Percentiles rank a stretch among this genome's conserved stretches.
Conservation (phyloP, 805 yeast genomes). For the Nakazawaea sp. region DNA sequence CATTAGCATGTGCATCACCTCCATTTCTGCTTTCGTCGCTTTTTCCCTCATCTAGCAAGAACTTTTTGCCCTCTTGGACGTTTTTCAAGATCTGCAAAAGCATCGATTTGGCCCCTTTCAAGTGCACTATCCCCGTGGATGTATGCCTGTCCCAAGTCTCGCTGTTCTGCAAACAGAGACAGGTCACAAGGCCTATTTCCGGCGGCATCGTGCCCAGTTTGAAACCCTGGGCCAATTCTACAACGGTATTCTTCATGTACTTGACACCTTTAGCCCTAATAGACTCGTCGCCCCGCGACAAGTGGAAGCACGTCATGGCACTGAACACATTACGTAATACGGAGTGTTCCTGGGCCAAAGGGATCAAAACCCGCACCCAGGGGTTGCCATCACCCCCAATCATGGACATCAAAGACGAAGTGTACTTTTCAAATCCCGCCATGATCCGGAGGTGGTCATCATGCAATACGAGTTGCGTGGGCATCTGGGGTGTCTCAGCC, state of each 20-base stretch:
- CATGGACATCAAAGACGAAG: constrained; percentile 52
- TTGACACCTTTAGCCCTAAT: constrained; percentile 42
- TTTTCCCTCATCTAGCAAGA: constrained; percentile 8
- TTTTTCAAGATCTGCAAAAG: constrained; percentile 37
- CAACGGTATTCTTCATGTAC: constrained; percentile 55
- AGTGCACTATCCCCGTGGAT: constrained; percentile 62
- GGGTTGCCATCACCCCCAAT: constrained; percentile 64
- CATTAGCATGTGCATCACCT: constrained; percentile 7
- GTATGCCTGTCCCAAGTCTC: constrained; percentile 67
- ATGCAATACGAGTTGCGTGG: constrained; percentile 15
- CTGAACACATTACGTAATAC: constrained; percentile 58
- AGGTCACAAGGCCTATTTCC: constrained; percentile 61
- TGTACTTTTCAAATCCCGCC: constrained; percentile 35
- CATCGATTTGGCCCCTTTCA: constrained; percentile 60
- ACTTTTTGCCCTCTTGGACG: constrained; percentile 7
- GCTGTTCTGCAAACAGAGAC: constrained; percentile 54
- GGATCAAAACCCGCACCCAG: constrained; percentile 53
- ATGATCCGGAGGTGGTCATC: constrained; percentile 23
- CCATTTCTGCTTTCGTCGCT: neutral
- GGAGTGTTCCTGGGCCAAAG: constrained; percentile 46
- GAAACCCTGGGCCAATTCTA: constrained; percentile 53
- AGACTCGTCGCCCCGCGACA: constrained; percentile 36
- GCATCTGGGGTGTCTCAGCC: neutral
- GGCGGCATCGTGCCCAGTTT: constrained; percentile 40
- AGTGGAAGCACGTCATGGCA: constrained; percentile 61